A percentile compares a stretch with the other conserved stretches of the same genome.
Evolutionary conservation across 2,329 filamentous ascomycete genomes (phyloP).

Genomic region (Trichoderma citrinoviride): DNA sequence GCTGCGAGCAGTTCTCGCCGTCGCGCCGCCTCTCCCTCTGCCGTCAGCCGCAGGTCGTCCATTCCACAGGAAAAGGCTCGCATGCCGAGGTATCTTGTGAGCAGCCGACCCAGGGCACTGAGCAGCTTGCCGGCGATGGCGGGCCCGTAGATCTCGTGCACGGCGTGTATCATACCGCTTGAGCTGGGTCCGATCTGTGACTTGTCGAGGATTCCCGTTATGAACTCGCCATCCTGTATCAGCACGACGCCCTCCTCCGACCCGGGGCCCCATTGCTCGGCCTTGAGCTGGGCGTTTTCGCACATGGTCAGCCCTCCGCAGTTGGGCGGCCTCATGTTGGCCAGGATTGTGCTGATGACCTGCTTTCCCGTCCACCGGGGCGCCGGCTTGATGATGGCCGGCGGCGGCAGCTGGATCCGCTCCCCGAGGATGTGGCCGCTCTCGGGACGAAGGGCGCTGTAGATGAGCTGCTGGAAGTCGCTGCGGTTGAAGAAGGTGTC

Average conservation of each 20-base stretch:
- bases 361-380: slow-evolving; percentile 95
- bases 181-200: slow-evolving; percentile 85
- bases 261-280: slow-evolving; percentile 70
- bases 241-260: slow-evolving; percentile 77
- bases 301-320: slow-evolving; percentile 76
- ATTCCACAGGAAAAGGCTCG: slow-evolving; percentile 96
- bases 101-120: slow-evolving; percentile 81
- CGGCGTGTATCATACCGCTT: slow-evolving; percentile 84
- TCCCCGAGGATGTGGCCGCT: slow-evolving; percentile 83
- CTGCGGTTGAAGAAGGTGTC: slow-evolving; percentile 87
- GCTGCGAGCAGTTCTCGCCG: slow-evolving; percentile 67
- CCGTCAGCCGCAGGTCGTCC: slow-evolving; percentile 86
- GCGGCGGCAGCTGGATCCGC: slow-evolving; percentile 74
- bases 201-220: slow-evolving; percentile 92
- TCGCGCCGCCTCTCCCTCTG: slow-evolving; percentile 70
- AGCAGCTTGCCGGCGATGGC: slow-evolving; percentile 81
- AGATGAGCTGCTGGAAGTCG: slow-evolving; percentile 92
- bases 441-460: slow-evolving; percentile 84
- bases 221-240: slow-evolving; percentile 81
- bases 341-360: slow-evolving; percentile 85
- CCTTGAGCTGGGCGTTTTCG: slow-evolving; percentile 74
- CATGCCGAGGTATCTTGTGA: slow-evolving; percentile 90
- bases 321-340: slow-evolving; percentile 80
- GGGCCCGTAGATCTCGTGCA: slow-evolving; percentile 92
- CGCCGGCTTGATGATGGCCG: slow-evolving; percentile 77